Base-by-base conservation (phyloP, 352 stramenopile genomes). In the Pythium sukuiense region DNA sequence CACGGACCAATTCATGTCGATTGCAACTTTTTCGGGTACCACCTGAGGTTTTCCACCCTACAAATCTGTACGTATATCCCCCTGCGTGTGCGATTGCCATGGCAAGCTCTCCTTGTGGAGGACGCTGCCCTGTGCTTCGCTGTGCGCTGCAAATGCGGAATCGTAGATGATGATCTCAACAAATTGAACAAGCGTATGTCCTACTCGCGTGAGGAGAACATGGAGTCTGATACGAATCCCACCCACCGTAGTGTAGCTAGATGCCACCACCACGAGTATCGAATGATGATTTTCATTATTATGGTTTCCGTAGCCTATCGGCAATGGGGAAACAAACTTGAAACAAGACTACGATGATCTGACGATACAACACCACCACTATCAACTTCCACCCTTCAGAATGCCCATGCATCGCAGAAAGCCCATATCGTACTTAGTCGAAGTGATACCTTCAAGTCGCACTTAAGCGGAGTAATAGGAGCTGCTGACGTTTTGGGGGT, bases 21-120 rank as follows among this genome's bases (percentile, higher is more conserved):
- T 93, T 91, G 80, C 84, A 90, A 89, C 72, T 85, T 88, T 92
- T 92, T 92, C 84, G 84, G 84, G 84, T 92, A 92, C 84, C 84
- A 90, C 50, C 84, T 89, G 82, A 92, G 84, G 82, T 83, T 89
- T 92, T 71, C 58, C 35, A 56, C 43, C 14, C 43, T 69, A 11
- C n/a, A 13, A 61, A 20, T 70, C 1, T 45, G 41, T 20, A 27
- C 70, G 41, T 63, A 52, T 69, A 48, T 65, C 20, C 20, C 20
- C 20, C 20, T 24, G 20, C 18, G 29, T 55, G 6, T 61, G n/a
- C 52, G 27, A 8, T 29, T 18, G 12, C 39, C 18, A 24, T 52
- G 45, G 35, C 7, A 18, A 3, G 18, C 3, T 24, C 45, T 52
- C 18, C 45, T 12, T 52, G 45, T 52, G 45, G 45, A 52, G 45